Percentiles rank a stretch among this genome's conserved stretches.
phyloP scores from a whole-genome alignment of 2,329 filamentous ascomycete species.

The Aschersonia sp. region DNA sequence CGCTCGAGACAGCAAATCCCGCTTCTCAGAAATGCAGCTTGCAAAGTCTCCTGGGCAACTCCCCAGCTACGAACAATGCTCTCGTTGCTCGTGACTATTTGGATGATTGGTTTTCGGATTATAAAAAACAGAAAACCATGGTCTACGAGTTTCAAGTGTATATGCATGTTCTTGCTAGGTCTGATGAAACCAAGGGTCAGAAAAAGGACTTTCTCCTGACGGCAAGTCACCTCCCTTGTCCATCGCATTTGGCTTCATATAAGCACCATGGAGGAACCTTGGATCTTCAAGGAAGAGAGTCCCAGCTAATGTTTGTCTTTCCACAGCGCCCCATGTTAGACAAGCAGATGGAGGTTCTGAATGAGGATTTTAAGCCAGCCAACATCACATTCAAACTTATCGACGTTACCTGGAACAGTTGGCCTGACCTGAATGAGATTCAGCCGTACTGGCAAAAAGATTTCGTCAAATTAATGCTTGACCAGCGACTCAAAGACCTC shows the following conservation, averaged over 20 bases:
- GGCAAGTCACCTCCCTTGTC: neutral
- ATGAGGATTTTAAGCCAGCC: neutral
- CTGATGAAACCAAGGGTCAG: neutral
- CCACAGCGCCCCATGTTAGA: neutral
- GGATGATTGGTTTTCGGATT: neutral
- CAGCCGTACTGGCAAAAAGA: neutral
- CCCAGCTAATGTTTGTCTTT: neutral
- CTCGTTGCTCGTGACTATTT: neutral
- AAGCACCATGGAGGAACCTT: neutral
- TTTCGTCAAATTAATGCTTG: neutral
- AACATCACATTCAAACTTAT: neutral
- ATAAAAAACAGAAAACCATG: neutral
- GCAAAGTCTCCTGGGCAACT: neutral
- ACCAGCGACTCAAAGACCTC: neutral
- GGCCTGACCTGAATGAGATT: neutral
- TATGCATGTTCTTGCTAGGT: neutral
- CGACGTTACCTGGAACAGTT: neutral
- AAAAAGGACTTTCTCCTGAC: neutral
- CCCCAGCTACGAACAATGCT: neutral
- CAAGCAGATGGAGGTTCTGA: neutral
- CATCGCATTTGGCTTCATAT: neutral
- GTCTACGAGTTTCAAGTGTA: neutral
- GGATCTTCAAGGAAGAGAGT: neutral
- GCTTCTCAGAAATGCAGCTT: neutral
- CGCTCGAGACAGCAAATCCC: neutral